These are phyloP conservation scores for Pleodorina starrii DNA, from an alignment of 139 green algal species.

Conservation along the genomic window DNA sequence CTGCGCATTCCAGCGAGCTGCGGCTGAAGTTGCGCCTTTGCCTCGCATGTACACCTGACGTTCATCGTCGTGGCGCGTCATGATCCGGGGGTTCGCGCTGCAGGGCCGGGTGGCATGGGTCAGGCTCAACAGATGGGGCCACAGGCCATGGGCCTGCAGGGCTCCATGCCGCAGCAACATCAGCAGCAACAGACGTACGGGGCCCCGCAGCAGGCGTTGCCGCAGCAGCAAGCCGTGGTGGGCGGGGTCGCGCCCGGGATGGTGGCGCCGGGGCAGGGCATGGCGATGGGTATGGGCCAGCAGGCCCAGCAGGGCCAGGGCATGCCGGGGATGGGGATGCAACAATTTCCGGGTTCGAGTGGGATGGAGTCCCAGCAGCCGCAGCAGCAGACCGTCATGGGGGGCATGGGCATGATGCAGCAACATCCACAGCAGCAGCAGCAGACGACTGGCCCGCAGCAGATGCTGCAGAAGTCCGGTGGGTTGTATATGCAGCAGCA, in stretches of 20 bases:
- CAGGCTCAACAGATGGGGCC: neutral
- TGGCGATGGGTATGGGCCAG: neutral
- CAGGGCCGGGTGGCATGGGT: constrained; percentile 6
- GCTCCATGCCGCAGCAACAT: neutral
- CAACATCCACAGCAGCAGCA: neutral
- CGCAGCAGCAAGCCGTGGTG: neutral
- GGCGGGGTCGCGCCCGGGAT: neutral
- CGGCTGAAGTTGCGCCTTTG: neutral
- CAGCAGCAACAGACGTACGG: neutral
- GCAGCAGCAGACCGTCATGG: constrained; percentile 23
- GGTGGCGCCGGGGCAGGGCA: neutral
- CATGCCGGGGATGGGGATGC: neutral
- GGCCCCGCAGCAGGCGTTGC: neutral
- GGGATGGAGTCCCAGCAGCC: constrained; percentile 7
- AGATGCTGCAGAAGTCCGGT: neutral
- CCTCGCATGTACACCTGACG: neutral
- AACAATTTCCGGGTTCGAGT: neutral
- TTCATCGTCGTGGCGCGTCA: neutral
- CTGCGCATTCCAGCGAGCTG: neutral
- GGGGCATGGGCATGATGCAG: neutral
- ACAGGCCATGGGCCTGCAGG: constrained; percentile 7
- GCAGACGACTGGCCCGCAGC: neutral
- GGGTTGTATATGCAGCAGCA: constrained; percentile 20
- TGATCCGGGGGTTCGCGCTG: neutral
- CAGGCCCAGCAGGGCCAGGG: constrained; percentile 36